Evolutionary conservation across 371 early-diverging fungal genomes (phyloP).

Genomic region (Mitosporidium daphniae): DNA sequence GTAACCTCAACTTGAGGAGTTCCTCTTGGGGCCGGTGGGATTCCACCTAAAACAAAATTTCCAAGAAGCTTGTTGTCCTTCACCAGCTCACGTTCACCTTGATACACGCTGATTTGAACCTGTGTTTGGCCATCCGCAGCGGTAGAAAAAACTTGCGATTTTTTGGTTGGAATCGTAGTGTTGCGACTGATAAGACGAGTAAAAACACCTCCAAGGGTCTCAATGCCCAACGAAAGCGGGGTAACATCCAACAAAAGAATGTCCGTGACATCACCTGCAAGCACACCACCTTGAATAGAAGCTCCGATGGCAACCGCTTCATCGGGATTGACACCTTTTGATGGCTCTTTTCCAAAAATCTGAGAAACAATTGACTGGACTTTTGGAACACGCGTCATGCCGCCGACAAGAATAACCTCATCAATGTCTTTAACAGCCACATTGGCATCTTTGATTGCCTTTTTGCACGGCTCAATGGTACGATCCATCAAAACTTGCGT

Average conservation of each 20-base stretch:
- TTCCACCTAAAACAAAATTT: conserved; percentile 45
- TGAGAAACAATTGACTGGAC: conserved; percentile 60
- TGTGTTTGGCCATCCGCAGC: conserved; percentile 93
- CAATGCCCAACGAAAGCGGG: conserved; percentile 68
- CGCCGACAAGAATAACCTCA: conserved; percentile 94
- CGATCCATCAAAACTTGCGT: conserved; percentile 37
- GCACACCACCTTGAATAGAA: conserved; percentile 85
- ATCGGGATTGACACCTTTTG: conserved; percentile 84
- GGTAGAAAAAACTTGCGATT: conserved; percentile 92
- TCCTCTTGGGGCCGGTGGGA: conserved; percentile 41
- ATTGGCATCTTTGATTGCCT: conserved; percentile 77
- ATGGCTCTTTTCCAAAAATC: conserved; percentile 56
- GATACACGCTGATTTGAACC: conserved; percentile 85
- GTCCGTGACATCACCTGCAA: conserved; percentile 68
- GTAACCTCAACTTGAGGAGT: conserved; percentile 56
- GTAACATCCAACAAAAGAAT: conserved; percentile 84
- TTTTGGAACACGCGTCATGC: conserved; percentile 91
- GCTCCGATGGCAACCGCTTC: conserved; percentile 97
- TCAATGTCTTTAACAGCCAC: conserved; percentile 32
- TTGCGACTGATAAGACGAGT: conserved; percentile 83
- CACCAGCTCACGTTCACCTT: conserved; percentile 88
- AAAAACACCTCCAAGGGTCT: conserved; percentile 49
- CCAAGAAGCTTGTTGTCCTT: conserved; percentile 89
- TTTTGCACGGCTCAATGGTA: conserved; percentile 67
- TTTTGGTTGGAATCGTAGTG: conserved; percentile 94